A percentile compares a stretch with the other conserved stretches of the same genome.
phyloP scores from a whole-genome alignment of 2,329 filamentous ascomycete species.

The Apiospora kogelbergensis region DNA sequence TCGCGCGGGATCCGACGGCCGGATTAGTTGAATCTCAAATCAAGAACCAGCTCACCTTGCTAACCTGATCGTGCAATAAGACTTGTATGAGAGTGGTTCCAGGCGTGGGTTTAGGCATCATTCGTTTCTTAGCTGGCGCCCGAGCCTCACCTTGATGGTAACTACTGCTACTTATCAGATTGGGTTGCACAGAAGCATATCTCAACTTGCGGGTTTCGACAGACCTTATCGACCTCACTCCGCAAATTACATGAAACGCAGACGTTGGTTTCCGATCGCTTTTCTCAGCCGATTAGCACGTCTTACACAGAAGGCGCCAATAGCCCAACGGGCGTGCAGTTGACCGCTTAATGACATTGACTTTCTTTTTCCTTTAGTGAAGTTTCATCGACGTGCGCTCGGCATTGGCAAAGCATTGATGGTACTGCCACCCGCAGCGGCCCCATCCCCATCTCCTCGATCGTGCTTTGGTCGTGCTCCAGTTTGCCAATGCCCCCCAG shows the following conservation, averaged over 20 bases:
- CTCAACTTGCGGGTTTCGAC: not conserved
- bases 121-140: not conserved
- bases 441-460: not conserved
- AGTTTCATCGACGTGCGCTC: not conserved
- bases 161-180: not conserved
- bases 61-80: not conserved
- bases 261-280: not conserved
- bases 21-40: not conserved
- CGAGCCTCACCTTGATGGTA: not conserved
- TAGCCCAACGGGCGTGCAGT: not conserved
- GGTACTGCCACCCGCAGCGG: not conserved
- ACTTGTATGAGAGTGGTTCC: not conserved
- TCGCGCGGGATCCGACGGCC: not conserved
- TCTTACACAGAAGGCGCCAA: not conserved
- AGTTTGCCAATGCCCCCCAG: not conserved
- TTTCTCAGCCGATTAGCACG: not conserved
- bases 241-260: not conserved
- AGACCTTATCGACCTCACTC: not conserved
- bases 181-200: not conserved
- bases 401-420: slow-evolving; percentile 6
- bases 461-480: not conserved
- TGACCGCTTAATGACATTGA: slow-evolving; percentile 6
- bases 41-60: not conserved
- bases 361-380: not conserved
- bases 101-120: not conserved